Evolutionary conservation across 2,329 filamentous ascomycete species (phyloP).

Genomic region (Meredithiella fracta): DNA sequence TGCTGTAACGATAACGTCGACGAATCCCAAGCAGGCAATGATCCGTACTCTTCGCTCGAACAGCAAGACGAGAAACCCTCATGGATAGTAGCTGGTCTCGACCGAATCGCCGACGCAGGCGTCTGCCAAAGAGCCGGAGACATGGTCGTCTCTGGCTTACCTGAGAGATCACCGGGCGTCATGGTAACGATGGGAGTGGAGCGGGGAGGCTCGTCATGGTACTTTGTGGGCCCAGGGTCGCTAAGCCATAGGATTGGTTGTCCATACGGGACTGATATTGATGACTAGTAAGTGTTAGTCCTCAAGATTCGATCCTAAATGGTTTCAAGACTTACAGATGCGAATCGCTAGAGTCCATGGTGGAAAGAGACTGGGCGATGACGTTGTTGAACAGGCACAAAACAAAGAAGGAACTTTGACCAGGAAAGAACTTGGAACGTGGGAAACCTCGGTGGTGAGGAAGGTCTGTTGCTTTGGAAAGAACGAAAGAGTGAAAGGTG

Average conservation of each 20-base stretch:
- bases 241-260: too few species aligned
- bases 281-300: too few species aligned
- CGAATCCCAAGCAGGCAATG: constrained; percentile 41
- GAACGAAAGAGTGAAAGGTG: too few species aligned
- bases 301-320: too few species aligned
- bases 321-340: constrained; percentile 39
- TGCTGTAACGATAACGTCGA: constrained; percentile 35
- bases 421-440: too few species aligned
- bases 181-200: constrained; percentile 31
- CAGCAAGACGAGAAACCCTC: constrained; percentile 42
- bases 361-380: constrained; percentile 11
- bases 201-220: too few species aligned
- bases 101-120: constrained; percentile 34
- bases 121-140: constrained; percentile 37
- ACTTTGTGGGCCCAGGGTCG: too few species aligned
- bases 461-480: too few species aligned
- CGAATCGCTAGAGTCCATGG: constrained; percentile 36
- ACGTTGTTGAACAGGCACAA: background rate
- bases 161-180: constrained; percentile 33
- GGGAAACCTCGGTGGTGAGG: too few species aligned
- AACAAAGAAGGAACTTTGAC: too few species aligned
- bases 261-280: constrained; percentile 24
- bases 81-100: constrained; percentile 42
- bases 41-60: constrained; percentile 35
- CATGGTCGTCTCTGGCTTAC: constrained; percentile 29